phyloP scores from a whole-genome alignment of 148 eudicot species.

The Gaultheria prostrata region DNA sequence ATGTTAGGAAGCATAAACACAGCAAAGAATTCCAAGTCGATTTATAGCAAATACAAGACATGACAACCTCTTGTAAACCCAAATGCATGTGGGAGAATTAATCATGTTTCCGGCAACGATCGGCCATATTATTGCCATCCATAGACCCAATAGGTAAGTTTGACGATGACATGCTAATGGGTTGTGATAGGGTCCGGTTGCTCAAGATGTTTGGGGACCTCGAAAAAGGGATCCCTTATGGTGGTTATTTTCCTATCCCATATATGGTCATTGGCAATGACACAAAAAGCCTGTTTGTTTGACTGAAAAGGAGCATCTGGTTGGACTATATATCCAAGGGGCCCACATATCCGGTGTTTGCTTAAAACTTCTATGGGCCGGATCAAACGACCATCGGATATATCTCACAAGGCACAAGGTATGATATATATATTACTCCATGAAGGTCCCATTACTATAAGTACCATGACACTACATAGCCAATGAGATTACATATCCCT shows the following conservation, averaged over 20 bases:
- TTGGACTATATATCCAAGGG: background rate
- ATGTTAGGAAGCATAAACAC: constrained; percentile 8
- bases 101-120: background rate
- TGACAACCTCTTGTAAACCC: background rate
- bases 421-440: background rate
- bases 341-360: background rate
- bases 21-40: background rate
- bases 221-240: no score
- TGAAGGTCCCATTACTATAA: background rate
- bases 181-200: no score
- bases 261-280: background rate
- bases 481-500: background rate
- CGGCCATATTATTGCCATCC: no score
- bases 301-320: background rate
- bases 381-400: background rate
- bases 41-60: background rate
- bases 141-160: no score
- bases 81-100: background rate
- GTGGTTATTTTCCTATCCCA: background rate
- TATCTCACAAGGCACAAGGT: background rate
- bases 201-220: no score
- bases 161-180: no score
- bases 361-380: background rate
- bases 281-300: background rate
- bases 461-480: background rate